A percentile compares a stretch with the other conserved stretches of the same genome.
Conservation (phyloP, 805 yeast genomes). For the Kodamaea hsintzibuensis region DNA sequence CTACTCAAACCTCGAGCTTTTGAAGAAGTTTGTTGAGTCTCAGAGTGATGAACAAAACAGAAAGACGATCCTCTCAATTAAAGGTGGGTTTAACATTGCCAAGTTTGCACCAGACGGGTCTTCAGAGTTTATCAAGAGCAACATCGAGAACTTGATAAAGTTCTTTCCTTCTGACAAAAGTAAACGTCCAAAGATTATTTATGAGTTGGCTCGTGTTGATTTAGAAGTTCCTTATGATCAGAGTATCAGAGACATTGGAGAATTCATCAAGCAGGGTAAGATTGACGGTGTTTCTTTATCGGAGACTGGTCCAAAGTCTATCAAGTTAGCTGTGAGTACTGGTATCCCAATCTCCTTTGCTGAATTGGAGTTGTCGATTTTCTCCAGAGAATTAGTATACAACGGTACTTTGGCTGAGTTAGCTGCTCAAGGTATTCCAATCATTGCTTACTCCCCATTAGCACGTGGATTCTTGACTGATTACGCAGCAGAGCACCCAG, state of each 20-base stretch:
- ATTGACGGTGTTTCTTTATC: constrained; percentile 73
- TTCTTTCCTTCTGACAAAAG: constrained; percentile 19
- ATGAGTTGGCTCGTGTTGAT: constrained; percentile 75
- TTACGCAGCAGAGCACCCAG: constrained; percentile 38
- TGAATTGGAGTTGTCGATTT: constrained; percentile 78
- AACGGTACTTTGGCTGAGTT: constrained; percentile 67
- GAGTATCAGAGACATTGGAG: constrained; percentile 55
- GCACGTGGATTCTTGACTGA: constrained; percentile 81
- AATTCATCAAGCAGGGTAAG: constrained; percentile 60
- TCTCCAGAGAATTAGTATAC: constrained; percentile 57
- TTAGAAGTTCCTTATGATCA: constrained; percentile 56
- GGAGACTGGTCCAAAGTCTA: constrained; percentile 66
- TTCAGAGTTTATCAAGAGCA: constrained; percentile 44
- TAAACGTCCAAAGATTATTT: constrained; percentile 42
- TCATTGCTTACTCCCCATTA: constrained; percentile 82
- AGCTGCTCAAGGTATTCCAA: constrained; percentile 58
- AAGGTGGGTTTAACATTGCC: constrained; percentile 55
- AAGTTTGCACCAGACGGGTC: constrained; percentile 51
- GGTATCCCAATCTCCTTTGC: constrained; percentile 59
- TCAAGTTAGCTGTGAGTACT: constrained; percentile 56
- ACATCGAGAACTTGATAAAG: constrained; percentile 46
- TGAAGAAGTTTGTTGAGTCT: constrained; percentile 56
- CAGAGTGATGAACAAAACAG: constrained; percentile 55
- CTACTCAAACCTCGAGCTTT: constrained; percentile 52
- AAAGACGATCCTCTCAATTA: constrained; percentile 61